Percentiles rank a stretch among this genome's conserved stretches.
These are phyloP conservation scores for Trichoderma gracile DNA, from an alignment of 2,329 filamentous ascomycete species.

Conservation along the genomic window DNA sequence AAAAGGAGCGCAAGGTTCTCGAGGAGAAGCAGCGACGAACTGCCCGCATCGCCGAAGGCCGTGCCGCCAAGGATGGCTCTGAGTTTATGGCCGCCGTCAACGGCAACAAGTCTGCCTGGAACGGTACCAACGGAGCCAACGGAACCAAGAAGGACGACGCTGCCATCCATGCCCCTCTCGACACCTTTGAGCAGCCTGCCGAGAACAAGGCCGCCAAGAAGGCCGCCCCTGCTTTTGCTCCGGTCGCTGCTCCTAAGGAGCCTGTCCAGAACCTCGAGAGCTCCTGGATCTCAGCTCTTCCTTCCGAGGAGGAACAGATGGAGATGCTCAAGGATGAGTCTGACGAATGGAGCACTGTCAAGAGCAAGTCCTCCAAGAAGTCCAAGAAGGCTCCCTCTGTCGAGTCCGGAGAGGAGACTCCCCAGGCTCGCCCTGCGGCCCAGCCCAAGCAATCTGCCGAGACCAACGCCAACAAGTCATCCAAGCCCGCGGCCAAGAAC, in stretches of 20 bases:
- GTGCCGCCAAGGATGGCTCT: conserved; percentile 78
- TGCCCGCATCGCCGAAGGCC: conserved; percentile 79
- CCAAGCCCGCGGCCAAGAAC: conserved; percentile 39
- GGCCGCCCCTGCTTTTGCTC: conserved; percentile 30
- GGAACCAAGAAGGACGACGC: conserved; percentile 37
- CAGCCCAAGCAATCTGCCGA: conserved; percentile 37
- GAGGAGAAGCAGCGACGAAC: conserved; percentile 81
- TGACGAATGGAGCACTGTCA: conserved; percentile 63
- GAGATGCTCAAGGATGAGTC: conserved; percentile 54
- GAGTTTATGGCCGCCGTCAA: conserved; percentile 53
- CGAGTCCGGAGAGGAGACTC: conserved; percentile 41
- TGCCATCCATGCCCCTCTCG: conserved; percentile 52
- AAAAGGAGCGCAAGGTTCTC: conserved; percentile 72
- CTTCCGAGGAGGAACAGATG: conserved; percentile 64
- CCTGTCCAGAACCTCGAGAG: conserved; percentile 38
- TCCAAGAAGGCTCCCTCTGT: conserved; percentile 42
- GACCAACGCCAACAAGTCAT: conserved; percentile 33
- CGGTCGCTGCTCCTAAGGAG: conserved; percentile 36
- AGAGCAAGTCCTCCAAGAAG: conserved; percentile 47
- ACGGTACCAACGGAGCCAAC: conserved; percentile 34
- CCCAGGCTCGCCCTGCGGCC: conserved; percentile 34
- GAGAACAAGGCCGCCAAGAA: conserved; percentile 30
- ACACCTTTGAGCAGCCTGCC: conserved; percentile 53
- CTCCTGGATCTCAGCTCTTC: conserved; percentile 53
- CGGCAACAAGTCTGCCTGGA: conserved; percentile 47